These are phyloP conservation scores for Ogataea neopini DNA, from an alignment of 805 yeast genomes.

Conservation along the genomic window DNA sequence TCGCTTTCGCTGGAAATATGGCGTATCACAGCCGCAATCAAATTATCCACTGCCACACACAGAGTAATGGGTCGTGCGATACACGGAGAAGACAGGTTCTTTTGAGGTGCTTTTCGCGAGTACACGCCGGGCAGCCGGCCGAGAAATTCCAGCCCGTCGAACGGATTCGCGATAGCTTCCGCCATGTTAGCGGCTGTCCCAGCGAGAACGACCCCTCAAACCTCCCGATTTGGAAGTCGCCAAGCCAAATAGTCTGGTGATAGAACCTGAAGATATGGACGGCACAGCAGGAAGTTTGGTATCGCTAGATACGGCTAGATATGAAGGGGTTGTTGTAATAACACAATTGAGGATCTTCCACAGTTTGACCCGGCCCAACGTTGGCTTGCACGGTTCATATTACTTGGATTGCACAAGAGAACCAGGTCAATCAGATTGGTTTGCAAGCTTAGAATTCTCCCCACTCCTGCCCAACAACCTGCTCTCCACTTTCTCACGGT, in stretches of 20 bases:
- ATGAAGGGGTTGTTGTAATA: too few relatives aligned
- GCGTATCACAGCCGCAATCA: constrained; percentile 8
- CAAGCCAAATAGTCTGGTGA: not conserved
- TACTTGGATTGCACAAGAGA: too few relatives aligned
- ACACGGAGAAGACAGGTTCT: not conserved
- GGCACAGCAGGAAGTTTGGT: not conserved
- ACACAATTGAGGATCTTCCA: too few relatives aligned
- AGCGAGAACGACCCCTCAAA: not conserved
- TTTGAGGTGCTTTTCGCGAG: not conserved
- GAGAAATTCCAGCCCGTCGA: not conserved
- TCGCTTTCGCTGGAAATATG: constrained; percentile 6
- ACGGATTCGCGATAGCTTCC: not conserved
- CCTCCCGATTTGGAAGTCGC: constrained; percentile 4
- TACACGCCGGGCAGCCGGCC: not conserved
- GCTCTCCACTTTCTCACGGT: not conserved
- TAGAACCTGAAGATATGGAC: not conserved
- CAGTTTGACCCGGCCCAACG: too few relatives aligned
- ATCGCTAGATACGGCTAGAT: too few relatives aligned
- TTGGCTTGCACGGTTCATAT: too few relatives aligned
- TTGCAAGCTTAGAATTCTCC: too few relatives aligned
- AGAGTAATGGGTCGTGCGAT: not conserved
- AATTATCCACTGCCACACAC: constrained; percentile 3
- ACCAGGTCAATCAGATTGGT: too few relatives aligned
- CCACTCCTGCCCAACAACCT: too few relatives aligned
- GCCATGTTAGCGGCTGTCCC: not conserved